These are phyloP conservation scores for Ogataea glucozyma DNA, from an alignment of 805 yeast species.

Conservation along the genomic window DNA sequence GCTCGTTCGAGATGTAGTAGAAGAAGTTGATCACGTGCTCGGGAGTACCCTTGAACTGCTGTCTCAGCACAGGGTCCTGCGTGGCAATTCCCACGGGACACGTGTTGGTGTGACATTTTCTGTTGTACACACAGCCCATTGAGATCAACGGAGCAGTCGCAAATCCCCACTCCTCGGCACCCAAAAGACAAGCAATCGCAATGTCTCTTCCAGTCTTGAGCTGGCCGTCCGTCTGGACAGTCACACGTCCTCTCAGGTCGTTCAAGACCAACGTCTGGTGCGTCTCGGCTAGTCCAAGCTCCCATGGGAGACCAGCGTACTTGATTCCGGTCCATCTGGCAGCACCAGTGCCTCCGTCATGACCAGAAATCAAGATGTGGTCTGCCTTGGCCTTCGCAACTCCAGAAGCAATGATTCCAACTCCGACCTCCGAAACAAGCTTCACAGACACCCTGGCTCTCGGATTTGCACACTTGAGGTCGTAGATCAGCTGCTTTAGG, in stretches of 20 bases:
- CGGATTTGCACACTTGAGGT: constrained; percentile 95
- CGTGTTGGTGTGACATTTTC: constrained; percentile 89
- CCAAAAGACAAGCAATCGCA: constrained; percentile 92
- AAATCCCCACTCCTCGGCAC: constrained; percentile 98
- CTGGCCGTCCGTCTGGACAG: constrained; percentile 98
- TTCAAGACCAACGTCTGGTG: constrained; percentile 96
- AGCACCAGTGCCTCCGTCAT: constrained; percentile 99
- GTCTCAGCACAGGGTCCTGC: constrained; percentile 91
- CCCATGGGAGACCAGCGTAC: constrained; percentile 99
- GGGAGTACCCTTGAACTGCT: constrained; percentile 93
- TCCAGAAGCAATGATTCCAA: constrained; percentile 98
- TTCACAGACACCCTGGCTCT: constrained; percentile 96
- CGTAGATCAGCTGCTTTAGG: constrained; percentile 93
- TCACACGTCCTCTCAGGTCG: constrained; percentile 93
- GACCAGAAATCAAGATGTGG: constrained; percentile 93
- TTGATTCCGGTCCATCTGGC: constrained; percentile 96
- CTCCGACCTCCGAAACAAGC: constrained; percentile 97
- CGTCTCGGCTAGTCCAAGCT: constrained; percentile 95
- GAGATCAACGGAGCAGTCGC: constrained; percentile 97
- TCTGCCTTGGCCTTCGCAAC: constrained; percentile 99
- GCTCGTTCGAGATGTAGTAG: constrained; percentile 90
- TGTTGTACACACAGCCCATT: constrained; percentile 96
- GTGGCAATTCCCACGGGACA: constrained; percentile 99
- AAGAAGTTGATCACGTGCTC: constrained; percentile 98
- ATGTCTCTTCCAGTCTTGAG: constrained; percentile 95